Conservation (phyloP, 192 early-diverging fungal genomes). For the Entomortierella parvispora region DNA sequence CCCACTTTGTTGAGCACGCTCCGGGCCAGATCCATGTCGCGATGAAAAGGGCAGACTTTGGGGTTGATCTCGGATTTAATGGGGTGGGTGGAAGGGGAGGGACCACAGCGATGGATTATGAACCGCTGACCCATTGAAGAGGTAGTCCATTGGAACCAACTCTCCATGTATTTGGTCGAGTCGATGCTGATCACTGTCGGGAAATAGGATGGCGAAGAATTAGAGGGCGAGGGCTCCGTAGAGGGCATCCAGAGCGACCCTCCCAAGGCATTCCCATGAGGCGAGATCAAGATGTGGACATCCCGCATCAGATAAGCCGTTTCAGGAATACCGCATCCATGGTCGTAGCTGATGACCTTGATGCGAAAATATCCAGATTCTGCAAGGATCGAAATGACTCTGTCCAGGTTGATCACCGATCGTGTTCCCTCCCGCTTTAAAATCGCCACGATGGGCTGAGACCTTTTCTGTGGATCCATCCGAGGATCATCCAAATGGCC, state of each 20-base stretch:
- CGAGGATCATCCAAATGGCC: constrained; percentile 1
- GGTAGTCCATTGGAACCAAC: neutral
- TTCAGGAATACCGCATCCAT: constrained; percentile 26
- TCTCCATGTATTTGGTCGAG: neutral
- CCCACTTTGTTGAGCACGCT: too few species aligned
- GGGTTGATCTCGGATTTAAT: too few species aligned
- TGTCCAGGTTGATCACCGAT: constrained; percentile 4
- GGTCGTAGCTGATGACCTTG: constrained; percentile 15
- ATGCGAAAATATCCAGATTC: constrained; percentile 8
- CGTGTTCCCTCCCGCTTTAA: constrained; percentile 13
- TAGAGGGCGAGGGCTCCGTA: neutral
- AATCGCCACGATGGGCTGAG: neutral
- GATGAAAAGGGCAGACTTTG: too few species aligned
- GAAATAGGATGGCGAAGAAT: neutral
- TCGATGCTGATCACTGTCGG: constrained; percentile 8
- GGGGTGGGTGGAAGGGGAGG: neutral
- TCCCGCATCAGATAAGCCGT: constrained; percentile 33
- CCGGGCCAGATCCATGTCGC: too few species aligned
- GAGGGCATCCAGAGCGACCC: constrained; percentile 14
- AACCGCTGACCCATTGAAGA: neutral
- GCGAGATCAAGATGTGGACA: constrained; percentile 17
- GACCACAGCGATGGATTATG: neutral
- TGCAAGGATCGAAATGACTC: neutral
- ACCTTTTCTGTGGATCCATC: neutral
- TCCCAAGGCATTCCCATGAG: constrained; percentile 24